phyloP scores from a whole-genome alignment of 2,329 filamentous ascomycete species.

The Hawksworthiomyces lignivorus region DNA sequence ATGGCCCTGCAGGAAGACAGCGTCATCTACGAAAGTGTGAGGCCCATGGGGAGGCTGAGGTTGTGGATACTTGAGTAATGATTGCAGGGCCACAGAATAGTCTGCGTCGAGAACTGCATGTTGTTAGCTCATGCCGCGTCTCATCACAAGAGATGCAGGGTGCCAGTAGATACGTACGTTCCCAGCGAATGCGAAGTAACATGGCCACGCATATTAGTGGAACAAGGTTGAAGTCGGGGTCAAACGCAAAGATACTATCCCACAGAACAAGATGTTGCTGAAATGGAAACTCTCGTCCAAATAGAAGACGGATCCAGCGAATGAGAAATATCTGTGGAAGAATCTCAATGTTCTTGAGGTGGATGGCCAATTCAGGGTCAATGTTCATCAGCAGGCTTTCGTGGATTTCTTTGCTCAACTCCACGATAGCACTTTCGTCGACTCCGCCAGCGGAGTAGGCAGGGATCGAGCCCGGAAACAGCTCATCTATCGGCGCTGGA shows the following conservation, averaged over 20 bases:
- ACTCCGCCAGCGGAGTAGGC: slow-evolving; percentile 17
- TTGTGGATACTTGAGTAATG: slow-evolving; percentile 76
- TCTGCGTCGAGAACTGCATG: slow-evolving; percentile 70
- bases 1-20: slow-evolving; percentile 63
- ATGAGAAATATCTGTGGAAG: slow-evolving; percentile 96
- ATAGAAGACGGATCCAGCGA: slow-evolving; percentile 88
- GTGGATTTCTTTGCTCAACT: slow-evolving; percentile 80
- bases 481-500: neutral
- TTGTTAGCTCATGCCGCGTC: no score
- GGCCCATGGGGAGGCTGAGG: slow-evolving; percentile 57
- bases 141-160: neutral
- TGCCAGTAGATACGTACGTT: slow-evolving; percentile 49
- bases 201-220: slow-evolving; percentile 92
- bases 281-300: slow-evolving; percentile 89
- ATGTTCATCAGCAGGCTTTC: slow-evolving; percentile 62
- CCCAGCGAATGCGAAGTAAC: slow-evolving; percentile 86
- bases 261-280: slow-evolving; percentile 76
- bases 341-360: slow-evolving; percentile 77
- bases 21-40: slow-evolving; percentile 78
- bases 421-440: slow-evolving; percentile 62
- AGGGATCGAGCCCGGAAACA: slow-evolving; percentile 8
- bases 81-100: slow-evolving; percentile 74
- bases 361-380: slow-evolving; percentile 42
- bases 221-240: slow-evolving; percentile 70
- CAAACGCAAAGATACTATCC: slow-evolving; percentile 86